Percentiles rank a stretch among this genome's conserved stretches.
Evolutionary conservation across 805 yeast species (phyloP).

Genomic region (Saccharomycopsis selenospora): DNA sequence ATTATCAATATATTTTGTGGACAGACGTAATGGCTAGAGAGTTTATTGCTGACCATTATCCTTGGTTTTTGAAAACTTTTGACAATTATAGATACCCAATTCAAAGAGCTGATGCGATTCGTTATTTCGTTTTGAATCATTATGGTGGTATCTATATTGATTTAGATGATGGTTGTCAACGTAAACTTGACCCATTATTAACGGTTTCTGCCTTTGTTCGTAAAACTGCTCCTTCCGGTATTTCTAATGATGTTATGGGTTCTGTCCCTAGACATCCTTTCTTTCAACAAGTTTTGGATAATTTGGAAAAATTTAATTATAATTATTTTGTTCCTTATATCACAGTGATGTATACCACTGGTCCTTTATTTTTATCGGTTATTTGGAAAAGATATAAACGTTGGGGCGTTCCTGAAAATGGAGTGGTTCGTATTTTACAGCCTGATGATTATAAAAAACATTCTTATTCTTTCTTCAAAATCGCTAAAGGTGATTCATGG

Average conservation of each 20-base stretch:
- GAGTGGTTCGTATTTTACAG: conserved; percentile 58
- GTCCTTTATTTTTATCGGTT: conserved; percentile 80
- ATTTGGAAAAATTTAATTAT: conserved; percentile 50
- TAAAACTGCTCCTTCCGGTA: conserved; percentile 83
- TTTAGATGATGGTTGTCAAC: conserved; percentile 80
- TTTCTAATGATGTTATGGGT: conserved; percentile 91
- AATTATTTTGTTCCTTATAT: conserved; percentile 84
- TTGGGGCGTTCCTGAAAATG: conserved; percentile 64
- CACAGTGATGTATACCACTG: conserved; percentile 90
- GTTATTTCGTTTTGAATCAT: conserved; percentile 76
- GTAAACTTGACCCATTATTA: conserved; percentile 72
- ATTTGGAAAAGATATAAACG: conserved; percentile 84
- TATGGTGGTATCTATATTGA: conserved; percentile 90
- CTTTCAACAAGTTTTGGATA: conserved; percentile 61
- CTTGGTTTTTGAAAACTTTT: conserved; percentile 81
- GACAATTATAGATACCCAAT: conserved; percentile 75
- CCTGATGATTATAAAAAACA: conserved; percentile 66
- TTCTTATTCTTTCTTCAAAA: conserved; percentile 58
- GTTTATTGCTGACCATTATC: conserved; percentile 70
- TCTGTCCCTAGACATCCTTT: conserved; percentile 82
- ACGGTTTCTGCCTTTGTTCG: conserved; percentile 81
- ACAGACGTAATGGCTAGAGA: conserved; percentile 78
- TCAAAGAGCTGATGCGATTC: conserved; percentile 83
- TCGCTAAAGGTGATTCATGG: conserved; percentile 86
- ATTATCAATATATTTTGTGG: conserved; percentile 84